Base-by-base conservation (phyloP, 176 grass and related monocot genomes). In the Juncus inflexus region DNA sequence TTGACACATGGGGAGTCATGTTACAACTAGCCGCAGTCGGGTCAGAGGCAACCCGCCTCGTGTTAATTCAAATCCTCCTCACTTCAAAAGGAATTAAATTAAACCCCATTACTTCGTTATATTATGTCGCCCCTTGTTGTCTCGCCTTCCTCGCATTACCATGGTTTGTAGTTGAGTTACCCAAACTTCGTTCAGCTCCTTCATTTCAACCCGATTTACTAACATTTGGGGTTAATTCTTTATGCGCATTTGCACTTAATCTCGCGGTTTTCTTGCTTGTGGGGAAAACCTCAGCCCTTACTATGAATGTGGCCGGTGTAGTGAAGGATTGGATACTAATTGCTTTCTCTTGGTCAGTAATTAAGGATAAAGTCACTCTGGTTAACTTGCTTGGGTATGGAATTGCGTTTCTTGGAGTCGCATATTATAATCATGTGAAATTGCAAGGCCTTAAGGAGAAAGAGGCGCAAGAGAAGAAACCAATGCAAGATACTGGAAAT, bases 271-370 rank as follows among this genome's bases (percentile, higher is more conserved):
- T 83, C 63, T 72, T 83, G 47, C 81, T 83, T 3, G 81, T 83
- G 37, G 81, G 81, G 7, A 83, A 83, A 75, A 84, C 81, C 50
- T 84, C 81, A 4, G 81, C 81, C 3, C 55, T 84, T 39, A 84
- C 81, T 28, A 84, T 84, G 81, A 84, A 84, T 40, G 81, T 84
- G 41, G 81, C 81, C 40, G 81, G 81, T 3, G 81, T 84, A n/a
- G 81, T 84, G 43, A 84, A 84, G 70, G 81, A 84, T 56, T 84
- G 81, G 81, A 62, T 84, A 45, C 66, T 84, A 64, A 84, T 84
- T 19, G 76, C 81, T 16, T 84, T 84, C 76, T 84, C 81, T 9
- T 84, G 81, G 81, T 79, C 81, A 1, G 81, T 84, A 35, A 84
- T 84, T 64, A 65, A 66, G 40, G 81, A 84, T 64, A 79, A 75